A percentile compares a stretch with the other conserved stretches of the same genome.
phyloP scores from a whole-genome alignment of 768 basidiomycete species.

The Lyophyllum shimeji region DNA sequence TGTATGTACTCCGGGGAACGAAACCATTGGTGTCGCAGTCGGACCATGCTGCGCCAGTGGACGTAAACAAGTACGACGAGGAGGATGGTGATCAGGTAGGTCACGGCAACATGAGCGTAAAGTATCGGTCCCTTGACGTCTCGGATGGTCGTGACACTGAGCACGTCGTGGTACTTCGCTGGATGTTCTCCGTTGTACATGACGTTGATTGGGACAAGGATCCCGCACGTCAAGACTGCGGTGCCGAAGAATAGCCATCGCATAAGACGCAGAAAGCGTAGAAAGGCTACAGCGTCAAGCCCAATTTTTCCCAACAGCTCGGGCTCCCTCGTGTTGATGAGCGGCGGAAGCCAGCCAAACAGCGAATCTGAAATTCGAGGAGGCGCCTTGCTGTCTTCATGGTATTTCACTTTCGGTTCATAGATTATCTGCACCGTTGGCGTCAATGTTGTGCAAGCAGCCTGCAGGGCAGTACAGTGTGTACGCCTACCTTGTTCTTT shows the following conservation, averaged over 20 bases:
- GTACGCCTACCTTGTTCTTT: slow-evolving; percentile 69
- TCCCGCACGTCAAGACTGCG: slow-evolving; percentile 58
- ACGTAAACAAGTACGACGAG: slow-evolving; percentile 68
- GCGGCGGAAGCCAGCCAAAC: slow-evolving; percentile 86
- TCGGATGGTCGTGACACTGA: slow-evolving; percentile 84
- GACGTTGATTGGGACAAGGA: slow-evolving; percentile 84
- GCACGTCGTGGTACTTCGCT: slow-evolving; percentile 47
- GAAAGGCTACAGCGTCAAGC: slow-evolving; percentile 87
- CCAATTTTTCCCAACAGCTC: slow-evolving; percentile 80
- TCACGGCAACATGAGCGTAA: slow-evolving; percentile 78
- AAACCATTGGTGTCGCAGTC: slow-evolving; percentile 82
- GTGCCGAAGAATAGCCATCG: slow-evolving; percentile 67
- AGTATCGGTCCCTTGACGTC: slow-evolving; percentile 68
- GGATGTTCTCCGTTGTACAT: slow-evolving; percentile 72
- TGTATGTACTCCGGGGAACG: slow-evolving; percentile 81
- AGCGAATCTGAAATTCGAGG: slow-evolving; percentile 78
- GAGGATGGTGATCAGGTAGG: slow-evolving; percentile 74
- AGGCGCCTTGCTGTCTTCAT: slow-evolving; percentile 68
- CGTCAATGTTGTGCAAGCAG: background rate
- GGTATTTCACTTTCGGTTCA: slow-evolving; percentile 90
- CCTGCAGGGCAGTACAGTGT: background rate
- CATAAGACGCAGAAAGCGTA: slow-evolving; percentile 85
- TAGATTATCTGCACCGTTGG: slow-evolving; percentile 67
- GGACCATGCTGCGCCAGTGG: slow-evolving; percentile 76
- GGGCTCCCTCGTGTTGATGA: slow-evolving; percentile 77